phyloP scores from a whole-genome alignment of 495 filamentous ascomycete species.

The Friedmanniomyces endolithicus region DNA sequence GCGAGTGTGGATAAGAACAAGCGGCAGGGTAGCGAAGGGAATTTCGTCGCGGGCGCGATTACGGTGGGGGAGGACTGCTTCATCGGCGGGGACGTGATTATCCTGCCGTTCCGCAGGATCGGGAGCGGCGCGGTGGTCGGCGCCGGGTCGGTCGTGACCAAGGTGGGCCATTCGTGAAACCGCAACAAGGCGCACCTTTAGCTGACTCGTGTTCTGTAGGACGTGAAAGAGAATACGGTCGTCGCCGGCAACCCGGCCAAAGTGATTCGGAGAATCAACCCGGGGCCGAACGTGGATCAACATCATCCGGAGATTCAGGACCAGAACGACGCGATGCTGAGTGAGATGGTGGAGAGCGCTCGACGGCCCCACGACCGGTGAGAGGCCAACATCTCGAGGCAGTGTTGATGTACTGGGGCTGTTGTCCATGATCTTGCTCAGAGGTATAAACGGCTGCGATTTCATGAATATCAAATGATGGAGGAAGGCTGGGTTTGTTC shows the following conservation, averaged over 20 bases:
- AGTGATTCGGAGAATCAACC: conserved; percentile 39
- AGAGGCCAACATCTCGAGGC: not conserved
- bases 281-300: conserved; percentile 6
- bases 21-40: conserved; percentile 61
- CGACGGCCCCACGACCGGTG: not conserved
- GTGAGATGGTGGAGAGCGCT: conserved; percentile 5
- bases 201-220: conserved; percentile 27
- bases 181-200: no score
- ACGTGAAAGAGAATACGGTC: conserved; percentile 48
- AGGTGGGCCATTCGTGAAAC: no score
- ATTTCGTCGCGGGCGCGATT: conserved; percentile 58
- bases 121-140: conserved; percentile 29
- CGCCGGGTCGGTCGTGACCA: conserved; percentile 31
- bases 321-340: conserved; percentile 10
- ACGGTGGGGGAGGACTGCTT: conserved; percentile 81
- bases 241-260: conserved; percentile 53
- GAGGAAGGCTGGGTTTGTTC: not conserved
- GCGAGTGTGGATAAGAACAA: conserved; percentile 63
- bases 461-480: not conserved
- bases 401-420: no score
- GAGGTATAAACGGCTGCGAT: no score
- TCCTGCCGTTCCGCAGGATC: conserved; percentile 44
- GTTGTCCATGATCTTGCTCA: no score
- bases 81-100: conserved; percentile 74
- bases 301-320: conserved; percentile 11